Percentiles rank a stretch among this genome's conserved stretches.
These are phyloP conservation scores for Entoloma clypeatum DNA, from an alignment of 1,284 basidiomycete species.

Conservation along the genomic window DNA sequence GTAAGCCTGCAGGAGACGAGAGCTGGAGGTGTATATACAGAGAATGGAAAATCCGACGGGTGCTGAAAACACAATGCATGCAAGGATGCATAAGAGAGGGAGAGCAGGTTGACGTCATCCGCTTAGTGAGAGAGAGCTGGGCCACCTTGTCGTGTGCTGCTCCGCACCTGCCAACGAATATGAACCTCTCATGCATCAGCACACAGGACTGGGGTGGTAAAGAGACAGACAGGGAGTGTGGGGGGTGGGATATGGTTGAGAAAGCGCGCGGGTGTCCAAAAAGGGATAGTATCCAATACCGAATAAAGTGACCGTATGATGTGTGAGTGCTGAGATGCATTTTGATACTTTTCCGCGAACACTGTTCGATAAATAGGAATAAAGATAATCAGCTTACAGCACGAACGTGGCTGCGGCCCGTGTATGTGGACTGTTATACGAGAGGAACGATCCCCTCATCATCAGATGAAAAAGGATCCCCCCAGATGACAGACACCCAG, in stretches of 20 bases:
- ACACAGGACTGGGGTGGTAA: neutral
- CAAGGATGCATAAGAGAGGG: neutral
- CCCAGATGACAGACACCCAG: neutral
- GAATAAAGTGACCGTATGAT: conserved; percentile 9
- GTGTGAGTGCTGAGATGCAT: neutral
- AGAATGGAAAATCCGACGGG: conserved; percentile 6
- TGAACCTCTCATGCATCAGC: neutral
- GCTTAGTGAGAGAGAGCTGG: neutral
- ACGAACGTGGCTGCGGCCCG: neutral
- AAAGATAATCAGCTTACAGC: conserved; percentile 4
- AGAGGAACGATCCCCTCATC: neutral
- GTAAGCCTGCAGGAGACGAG: neutral
- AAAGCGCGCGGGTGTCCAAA: conserved; percentile 15
- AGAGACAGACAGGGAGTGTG: neutral
- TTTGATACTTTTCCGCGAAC: neutral
- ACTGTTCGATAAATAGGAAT: conserved; percentile 6
- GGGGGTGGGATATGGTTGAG: neutral
- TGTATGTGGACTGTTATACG: neutral
- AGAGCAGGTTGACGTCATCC: neutral
- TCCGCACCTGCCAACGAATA: neutral
- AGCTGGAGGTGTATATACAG: conserved; percentile 6
- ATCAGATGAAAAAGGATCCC: conserved; percentile 1
- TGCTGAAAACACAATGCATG: conserved; percentile 4
- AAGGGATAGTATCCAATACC: conserved; percentile 11
- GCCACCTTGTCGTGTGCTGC: neutral